These are phyloP conservation scores for Eremomyces bilateralis DNA, from an alignment of 495 filamentous ascomycete genomes.

Conservation along the genomic window DNA sequence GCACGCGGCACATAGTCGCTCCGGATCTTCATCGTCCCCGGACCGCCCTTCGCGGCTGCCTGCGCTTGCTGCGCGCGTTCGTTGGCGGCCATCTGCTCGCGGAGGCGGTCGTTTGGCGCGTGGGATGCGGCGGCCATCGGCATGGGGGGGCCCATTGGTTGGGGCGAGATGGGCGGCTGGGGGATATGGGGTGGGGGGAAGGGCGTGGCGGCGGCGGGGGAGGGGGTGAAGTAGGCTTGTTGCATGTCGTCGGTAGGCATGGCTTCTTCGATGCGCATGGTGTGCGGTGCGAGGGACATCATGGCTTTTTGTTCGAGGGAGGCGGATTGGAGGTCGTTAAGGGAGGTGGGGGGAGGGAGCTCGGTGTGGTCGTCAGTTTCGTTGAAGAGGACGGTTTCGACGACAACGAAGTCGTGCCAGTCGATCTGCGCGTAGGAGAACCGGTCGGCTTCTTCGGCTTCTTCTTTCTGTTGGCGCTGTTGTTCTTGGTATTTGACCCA, in stretches of 20 bases:
- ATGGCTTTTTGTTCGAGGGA: constrained; percentile 86
- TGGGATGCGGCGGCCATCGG: constrained; percentile 6
- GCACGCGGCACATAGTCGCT: constrained; percentile 81
- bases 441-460: constrained; percentile 66
- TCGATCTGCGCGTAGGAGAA: constrained; percentile 79
- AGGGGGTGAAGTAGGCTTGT: constrained; percentile 3
- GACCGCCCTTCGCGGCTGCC: constrained; percentile 44
- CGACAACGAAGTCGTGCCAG: constrained; percentile 94
- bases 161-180: constrained; percentile 3
- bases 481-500: constrained; percentile 68
- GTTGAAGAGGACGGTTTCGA: constrained; percentile 87
- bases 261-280: constrained; percentile 81
- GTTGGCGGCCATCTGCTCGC: constrained; percentile 44
- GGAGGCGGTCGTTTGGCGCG: constrained; percentile 30
- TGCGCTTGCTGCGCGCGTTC: constrained; percentile 57
- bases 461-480: constrained; percentile 75
- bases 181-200: constrained; percentile 16
- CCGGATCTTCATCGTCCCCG: constrained; percentile 76
- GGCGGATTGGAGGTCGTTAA: constrained; percentile 77
- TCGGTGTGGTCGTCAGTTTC: constrained; percentile 72
- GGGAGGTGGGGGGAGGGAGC: constrained; percentile 70
- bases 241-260: constrained; percentile 54
- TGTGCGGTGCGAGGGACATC: constrained; percentile 53
- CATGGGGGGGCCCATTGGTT: constrained; percentile 5
- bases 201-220: constrained; percentile 3